Evolutionary conservation across 225 moss, liverwort and hornwort species (phyloP).

Genomic region (Physcomitrellopsis africana): DNA sequence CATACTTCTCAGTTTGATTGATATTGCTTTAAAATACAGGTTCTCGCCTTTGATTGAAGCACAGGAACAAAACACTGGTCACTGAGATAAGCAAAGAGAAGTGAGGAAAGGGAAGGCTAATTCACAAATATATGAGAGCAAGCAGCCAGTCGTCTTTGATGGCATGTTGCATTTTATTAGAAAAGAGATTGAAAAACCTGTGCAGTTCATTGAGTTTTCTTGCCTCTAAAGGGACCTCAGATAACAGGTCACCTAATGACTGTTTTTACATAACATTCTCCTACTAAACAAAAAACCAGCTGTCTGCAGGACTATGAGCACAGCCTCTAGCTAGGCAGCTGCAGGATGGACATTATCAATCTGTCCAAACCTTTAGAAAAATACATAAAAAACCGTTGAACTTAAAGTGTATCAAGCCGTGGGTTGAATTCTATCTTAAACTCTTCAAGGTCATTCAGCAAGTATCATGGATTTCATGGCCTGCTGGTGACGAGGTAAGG

Average conservation of each 20-base stretch:
- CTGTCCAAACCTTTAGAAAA: slow-evolving; percentile 19
- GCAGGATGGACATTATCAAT: not conserved
- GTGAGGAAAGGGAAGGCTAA: too few relatives aligned
- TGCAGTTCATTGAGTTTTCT: slow-evolving; percentile 22
- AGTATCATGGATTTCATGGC: slow-evolving; percentile 40
- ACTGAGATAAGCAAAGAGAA: too few relatives aligned
- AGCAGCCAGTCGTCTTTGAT: slow-evolving; percentile 41
- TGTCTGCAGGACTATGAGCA: slow-evolving; percentile 60
- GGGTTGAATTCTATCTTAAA: slow-evolving; percentile 35
- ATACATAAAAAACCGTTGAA: too few relatives aligned
- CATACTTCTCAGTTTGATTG: too few relatives aligned
- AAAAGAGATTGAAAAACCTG: slow-evolving; percentile 17
- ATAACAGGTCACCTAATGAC: slow-evolving; percentile 42
- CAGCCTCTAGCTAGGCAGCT: slow-evolving; percentile 55
- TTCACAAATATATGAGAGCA: not conserved
- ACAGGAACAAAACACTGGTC: too few relatives aligned
- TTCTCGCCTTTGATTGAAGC: too few relatives aligned
- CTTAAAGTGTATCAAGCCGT: slow-evolving; percentile 44
- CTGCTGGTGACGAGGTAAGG: slow-evolving; percentile 35
- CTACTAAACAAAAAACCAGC: slow-evolving; percentile 31
- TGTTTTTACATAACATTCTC: slow-evolving; percentile 45
- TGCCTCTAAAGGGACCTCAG: slow-evolving; percentile 42
- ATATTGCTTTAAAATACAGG: too few relatives aligned
- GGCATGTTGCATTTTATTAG: slow-evolving; percentile 51
- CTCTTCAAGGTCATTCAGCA: slow-evolving; percentile 50